Base-by-base conservation (phyloP, 495 filamentous ascomycete genomes). In the Penicillium tannophilum region DNA sequence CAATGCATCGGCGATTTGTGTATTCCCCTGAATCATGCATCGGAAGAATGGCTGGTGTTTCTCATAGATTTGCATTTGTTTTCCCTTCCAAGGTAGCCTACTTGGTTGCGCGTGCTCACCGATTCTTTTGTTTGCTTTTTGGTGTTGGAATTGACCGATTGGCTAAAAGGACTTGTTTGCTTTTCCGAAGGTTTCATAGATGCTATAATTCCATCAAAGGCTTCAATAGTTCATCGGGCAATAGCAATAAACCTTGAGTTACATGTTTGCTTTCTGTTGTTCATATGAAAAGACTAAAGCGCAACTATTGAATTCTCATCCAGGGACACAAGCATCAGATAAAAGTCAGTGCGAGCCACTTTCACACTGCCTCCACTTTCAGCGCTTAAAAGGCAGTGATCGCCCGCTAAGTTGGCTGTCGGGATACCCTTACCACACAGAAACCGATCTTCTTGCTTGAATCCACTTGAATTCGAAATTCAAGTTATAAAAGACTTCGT, bases 1-100 rank as follows among this genome's bases (percentile, higher is more conserved):
- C 54, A n/a, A 48, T 49, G 54, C 54, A 23, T 23, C 20, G 54
- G 54, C 54, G 20, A 56, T 48, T 47, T n/a, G n/a, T 39, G n/a
- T 24, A 14, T 44, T n/a, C 41, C 41, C 39, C 39, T 41, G 39
- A n/a, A 41, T 41, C 4, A 6, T 41, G 39, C 39, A 41, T 41
- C 39, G 39, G 39, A 41, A 6, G 9, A 36, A 36, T 36, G 9
- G 33, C 33, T 14, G 0, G 33, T 3, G 33, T 36, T 36, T 36
- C 12, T 36, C 28, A 28, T 28, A 28, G 4, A 28, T 28, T 28
- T 28, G 28, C 28, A 28, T 28, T 28, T 28, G 3, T 28, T 28
- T 28, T 3, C 4, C 28, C 28, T 2, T 28, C 28, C 28, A 28
- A 28, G 28, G 4, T 7, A 5, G 1, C 28, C 4, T 28, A 28